Base-by-base conservation (phyloP, 306 rosid genomes). In the Dalbergia oliveri region DNA sequence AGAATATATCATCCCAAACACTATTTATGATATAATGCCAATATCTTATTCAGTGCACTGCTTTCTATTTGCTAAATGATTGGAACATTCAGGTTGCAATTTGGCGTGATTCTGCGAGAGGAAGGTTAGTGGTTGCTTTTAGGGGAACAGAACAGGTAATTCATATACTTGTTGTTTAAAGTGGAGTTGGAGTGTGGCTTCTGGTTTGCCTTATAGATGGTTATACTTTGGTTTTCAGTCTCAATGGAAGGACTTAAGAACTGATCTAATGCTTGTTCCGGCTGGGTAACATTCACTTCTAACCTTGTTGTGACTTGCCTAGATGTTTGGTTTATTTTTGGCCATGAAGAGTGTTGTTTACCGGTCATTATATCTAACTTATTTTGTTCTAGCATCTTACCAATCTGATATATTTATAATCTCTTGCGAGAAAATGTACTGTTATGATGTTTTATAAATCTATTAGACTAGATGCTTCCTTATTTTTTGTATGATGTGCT, bases 101-200 rank as follows among this genome's bases (percentile, higher is more conserved):
- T 70, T 94, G 99, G 97, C 95, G 97, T 45, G 99, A 94, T 86
- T 88, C 86, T 84, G 75, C 19, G 6, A 75, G 94, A 66, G 93
- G 87, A 86, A 90, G 97, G 82, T 76, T 94, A 58, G 97, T 94
- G 81, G 81, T 94, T 80, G 93, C 99, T 83, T 94, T 94, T 82
- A 85, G 99, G 86, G 99, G 99, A 77, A 94, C 99, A 39, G 99
- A 93, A 79, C 97, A 94, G 91, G 99, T 93, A 83, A 79, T 78
- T 64, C 79, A 47, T 77, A 60, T 49, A 76, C 61, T 61, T 76
- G 21, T 82, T 66, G 74, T 73, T 73, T 77, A 51, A 54, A 60
- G 45, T 57, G 63, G 78, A 34, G 41, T 69, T 54, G 2, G 8
- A 54, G 9, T 54, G 23, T 54, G 60, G 50, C 26, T 66, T 49